phyloP scores from a whole-genome alignment of 2,329 filamentous ascomycete species.

The Aspergillus sp. region DNA sequence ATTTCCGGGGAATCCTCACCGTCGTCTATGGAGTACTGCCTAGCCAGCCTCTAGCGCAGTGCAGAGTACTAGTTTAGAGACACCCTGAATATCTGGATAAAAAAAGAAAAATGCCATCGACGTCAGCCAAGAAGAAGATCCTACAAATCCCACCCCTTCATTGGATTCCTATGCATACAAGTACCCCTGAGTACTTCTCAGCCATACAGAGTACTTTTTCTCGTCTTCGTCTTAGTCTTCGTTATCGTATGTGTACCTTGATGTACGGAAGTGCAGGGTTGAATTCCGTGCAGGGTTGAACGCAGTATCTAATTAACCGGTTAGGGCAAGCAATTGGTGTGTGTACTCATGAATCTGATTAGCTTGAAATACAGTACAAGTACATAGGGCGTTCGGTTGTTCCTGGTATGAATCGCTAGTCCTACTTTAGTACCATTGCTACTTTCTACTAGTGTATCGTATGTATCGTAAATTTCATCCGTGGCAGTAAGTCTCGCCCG shows the following conservation, averaged over 20 bases:
- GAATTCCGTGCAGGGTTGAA: too few species aligned
- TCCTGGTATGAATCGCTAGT: background rate
- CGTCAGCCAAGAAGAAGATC: conserved; percentile 4
- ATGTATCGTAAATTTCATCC: too few species aligned
- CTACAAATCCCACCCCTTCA: background rate
- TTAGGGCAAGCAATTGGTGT: too few species aligned
- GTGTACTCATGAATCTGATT: background rate
- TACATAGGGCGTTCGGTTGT: background rate
- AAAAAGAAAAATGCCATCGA: background rate
- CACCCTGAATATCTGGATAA: background rate
- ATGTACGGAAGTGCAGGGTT: too few species aligned
- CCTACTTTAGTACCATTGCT: too few species aligned
- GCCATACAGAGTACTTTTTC: background rate
- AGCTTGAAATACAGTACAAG: too few species aligned
- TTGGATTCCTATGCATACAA: background rate
- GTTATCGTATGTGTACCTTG: background rate
- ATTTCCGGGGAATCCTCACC: conserved; percentile 26
- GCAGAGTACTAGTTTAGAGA: background rate
- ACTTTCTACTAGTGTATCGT: too few species aligned
- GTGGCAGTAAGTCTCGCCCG: too few species aligned
- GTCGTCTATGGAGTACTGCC: conserved; percentile 5
- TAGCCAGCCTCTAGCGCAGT: background rate
- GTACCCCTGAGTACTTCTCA: background rate
- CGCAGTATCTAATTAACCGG: too few species aligned
- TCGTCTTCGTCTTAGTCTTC: background rate